Base-by-base conservation (phyloP, 371 early-diverging fungal species). In the Batkoa obscura region DNA sequence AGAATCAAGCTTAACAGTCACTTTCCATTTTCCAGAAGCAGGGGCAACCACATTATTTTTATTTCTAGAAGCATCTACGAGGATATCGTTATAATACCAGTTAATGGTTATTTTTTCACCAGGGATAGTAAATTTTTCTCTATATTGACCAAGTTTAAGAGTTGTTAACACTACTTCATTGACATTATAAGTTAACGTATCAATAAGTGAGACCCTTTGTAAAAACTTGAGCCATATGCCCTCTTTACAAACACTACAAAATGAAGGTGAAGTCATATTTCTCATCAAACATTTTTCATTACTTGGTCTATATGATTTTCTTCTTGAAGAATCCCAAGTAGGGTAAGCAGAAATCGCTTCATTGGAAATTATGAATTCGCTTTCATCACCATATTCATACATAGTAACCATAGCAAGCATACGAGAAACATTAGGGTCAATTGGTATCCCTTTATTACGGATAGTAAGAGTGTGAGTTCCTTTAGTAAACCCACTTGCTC, bases 241-340 rank as follows among this genome's bases (percentile, higher is more conserved):
- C 52, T 79, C 76, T 46, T 70, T 64, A 65, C 79, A 79, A 23
- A 77, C 64, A 32, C 65, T 58, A 60, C 79, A 77, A 51, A 77
- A 72, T 3, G 58, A 52, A 3, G 59, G 54, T 12, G 61, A 59
- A 17, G 67, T 49, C 75, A 76, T 77, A 60, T 79, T 75, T 35
- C 79, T 67, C 79, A 79, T 79, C 59, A 79, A 47, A 52, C 79
- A 79, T 33, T 56, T 62, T 58, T 73, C 74, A 61, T 76, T 70
- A 47, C 73, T 75, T 13, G 71, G 73, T 8, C 74, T 60, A 64
- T 69, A 75, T 3, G 67, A 63, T 56, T 69, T 68, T 17, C 50
- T 46, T 6, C 68, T 66, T 2, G 47, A 32, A 23, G 64, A 52
- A 39, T 66, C 64, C 30, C 58, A 74, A 8, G 72, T 71, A 1